Conservation (phyloP, 1,139 yeast species). For the Debaryomyces subglobosus region DNA sequence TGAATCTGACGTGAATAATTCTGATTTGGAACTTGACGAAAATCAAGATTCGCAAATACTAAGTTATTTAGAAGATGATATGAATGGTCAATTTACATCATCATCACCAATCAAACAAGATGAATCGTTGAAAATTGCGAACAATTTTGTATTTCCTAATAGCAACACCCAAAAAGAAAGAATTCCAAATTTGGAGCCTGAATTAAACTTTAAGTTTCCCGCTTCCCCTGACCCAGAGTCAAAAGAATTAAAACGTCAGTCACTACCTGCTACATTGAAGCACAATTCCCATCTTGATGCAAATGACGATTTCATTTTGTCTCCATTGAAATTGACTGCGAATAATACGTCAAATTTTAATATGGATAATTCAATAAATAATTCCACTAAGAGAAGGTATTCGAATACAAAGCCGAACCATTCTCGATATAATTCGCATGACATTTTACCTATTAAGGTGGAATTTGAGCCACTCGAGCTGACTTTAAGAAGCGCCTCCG, state of each 20-base stretch:
- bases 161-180: constrained; percentile 1
- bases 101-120: constrained; percentile 33
- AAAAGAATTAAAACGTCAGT: constrained; percentile 32
- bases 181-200: background rate
- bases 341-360: constrained; percentile 24
- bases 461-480: constrained; percentile 39
- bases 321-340: constrained; percentile 44
- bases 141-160: constrained; percentile 32
- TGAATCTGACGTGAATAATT: constrained; percentile 18
- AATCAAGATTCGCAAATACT: constrained; percentile 23
- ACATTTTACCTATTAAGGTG: constrained; percentile 47
- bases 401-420: constrained; percentile 39
- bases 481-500: constrained; percentile 31
- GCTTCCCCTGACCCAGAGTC: constrained; percentile 41
- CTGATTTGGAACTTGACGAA: constrained; percentile 19
- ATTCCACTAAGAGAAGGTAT: constrained; percentile 26
- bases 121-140: constrained; percentile 26
- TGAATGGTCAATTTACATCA: constrained; percentile 16
- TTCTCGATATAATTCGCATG: constrained; percentile 48
- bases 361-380: constrained; percentile 17
- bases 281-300: constrained; percentile 23
- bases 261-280: constrained; percentile 38
- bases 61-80: constrained; percentile 25
- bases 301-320: constrained; percentile 41
- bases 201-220: constrained; percentile 24